Evolutionary conservation across 148 eudicot species (phyloP), one percentile per base, ranked within the genome.

Genomic region (Bassia scoparia): DNA sequence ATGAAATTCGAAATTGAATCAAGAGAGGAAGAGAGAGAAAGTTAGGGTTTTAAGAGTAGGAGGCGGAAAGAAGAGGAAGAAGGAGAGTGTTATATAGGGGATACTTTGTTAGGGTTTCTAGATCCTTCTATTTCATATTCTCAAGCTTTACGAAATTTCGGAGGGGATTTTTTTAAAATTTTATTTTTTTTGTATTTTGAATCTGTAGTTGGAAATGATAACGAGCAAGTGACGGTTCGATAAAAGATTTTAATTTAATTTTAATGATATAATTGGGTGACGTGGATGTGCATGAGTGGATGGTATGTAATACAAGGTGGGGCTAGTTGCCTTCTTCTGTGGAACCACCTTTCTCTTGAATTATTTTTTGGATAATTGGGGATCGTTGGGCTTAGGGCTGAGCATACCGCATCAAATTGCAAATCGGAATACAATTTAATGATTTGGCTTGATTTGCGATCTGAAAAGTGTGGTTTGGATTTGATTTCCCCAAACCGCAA

Each of bases 61-160:
- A 73, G 75, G 79, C 50, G 76, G 29, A 69, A 8, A 29, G 0
- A 33, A 1, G 13, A 23, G 3, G 2, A 27, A 15, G 41, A 67
- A 7, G 23, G n/a, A 38, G 48, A 0, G 33, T 6, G 55, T 67
- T 77, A 79, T 83, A 84, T 82, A 83, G 58, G 33, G 60, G 43
- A 35, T 11, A 21, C 1, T 54, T 50, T 44, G 12, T 61, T 82
- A 83, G 82, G 90, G 90, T 76, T 83, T 87, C 88, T 81, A 83
- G 90, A 87, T 81, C 86, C 86, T 87, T 87, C 90, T 75, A 69
- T 58, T 60, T 41, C 27, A n/a, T n/a, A n/a, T n/a, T n/a, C n/a
- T 31, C 4, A 18, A 15, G 31, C n/a, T 31, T 60, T 60, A 58
- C 3, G 61, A 58, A 58, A 58, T 70, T 23, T 29, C 26, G 59